These are phyloP conservation scores for Corylus heterophylla DNA, from an alignment of 306 rosid species.

Conservation along the genomic window DNA sequence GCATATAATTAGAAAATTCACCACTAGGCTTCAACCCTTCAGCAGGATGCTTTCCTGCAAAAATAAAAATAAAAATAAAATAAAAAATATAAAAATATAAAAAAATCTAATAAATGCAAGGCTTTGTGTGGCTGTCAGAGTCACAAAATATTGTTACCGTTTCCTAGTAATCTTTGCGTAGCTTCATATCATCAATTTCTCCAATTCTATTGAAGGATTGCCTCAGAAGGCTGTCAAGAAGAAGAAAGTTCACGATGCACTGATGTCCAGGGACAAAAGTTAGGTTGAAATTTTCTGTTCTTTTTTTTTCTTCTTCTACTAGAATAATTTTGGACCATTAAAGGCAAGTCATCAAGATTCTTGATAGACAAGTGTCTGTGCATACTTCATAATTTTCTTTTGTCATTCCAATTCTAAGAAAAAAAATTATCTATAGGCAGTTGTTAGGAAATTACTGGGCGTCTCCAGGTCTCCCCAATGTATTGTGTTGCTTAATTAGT, in stretches of 20 bases:
- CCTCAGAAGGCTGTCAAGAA: neutral
- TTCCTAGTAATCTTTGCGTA: neutral
- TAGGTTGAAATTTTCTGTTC: neutral
- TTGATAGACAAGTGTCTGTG: neutral
- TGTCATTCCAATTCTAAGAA: neutral
- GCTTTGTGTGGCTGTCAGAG: conserved; percentile 2
- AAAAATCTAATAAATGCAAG: conserved; percentile 28
- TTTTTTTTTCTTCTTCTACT: neutral
- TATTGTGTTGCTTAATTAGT: neutral
- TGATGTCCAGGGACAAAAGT: neutral
- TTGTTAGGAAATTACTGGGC: neutral
- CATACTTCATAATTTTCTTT: neutral
- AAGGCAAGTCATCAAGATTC: neutral
- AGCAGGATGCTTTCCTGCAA: conserved; percentile 37
- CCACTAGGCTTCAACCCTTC: conserved; percentile 26
- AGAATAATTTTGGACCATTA: neutral
- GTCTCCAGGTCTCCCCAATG: conserved; percentile 2
- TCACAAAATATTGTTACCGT: neutral
- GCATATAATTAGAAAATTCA: conserved; percentile 25
- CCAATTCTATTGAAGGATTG: neutral
- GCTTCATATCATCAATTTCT: neutral
- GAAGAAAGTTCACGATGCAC: neutral
- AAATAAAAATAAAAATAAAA: conserved; percentile 30
- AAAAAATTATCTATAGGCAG: neutral
- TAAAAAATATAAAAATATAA: too few species aligned